Evolutionary conservation across 139 green algal species (phyloP), one percentile per base, ranked within the genome.

Genomic region (Ulvella scutata): DNA sequence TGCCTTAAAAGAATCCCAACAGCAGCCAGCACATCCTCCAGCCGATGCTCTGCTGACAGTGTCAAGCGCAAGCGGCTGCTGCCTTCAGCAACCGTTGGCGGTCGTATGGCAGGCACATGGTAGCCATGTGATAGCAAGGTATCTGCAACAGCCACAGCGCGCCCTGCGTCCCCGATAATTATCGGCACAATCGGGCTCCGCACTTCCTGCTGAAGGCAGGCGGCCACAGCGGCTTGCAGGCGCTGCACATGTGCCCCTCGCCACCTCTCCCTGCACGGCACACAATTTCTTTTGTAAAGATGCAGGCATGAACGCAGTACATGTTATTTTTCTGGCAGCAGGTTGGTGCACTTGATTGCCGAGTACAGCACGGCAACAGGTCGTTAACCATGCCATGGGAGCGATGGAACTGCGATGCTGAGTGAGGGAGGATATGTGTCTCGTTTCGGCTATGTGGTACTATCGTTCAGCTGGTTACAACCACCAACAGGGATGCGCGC

Each of bases 21-120:
- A n/a, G n/a, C n/a, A 13, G 43, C 72, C 9, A 85, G 77, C 13
- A 96, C 82, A 37, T 95, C 85, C 1, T 74, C 76, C 4, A 38
- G 61, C 4, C 72, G 85, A 67, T 96, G 91, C 0, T 82, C 88
- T 4, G 91, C 88, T 29, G 91, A 96, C 34, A 96, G 80, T 38
- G 82, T 91, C 20, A 96, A 79, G 0, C 91, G 76, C 59, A 96
- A 78, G 72, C 91, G 83, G 77, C 85, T 91, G 2, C 91, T 97
- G 20, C 91, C 90, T 4, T 72, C 3, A 0, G 93, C 85, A 9
- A 98, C 93, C 0, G 93, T 98, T 29, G 93, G 93, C 17, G 93
- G 93, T 3, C 93, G 79, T 43, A 98, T 98, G 36, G 90, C 93
- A 0, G 92, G 88, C 60, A 97, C 91, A 74, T 98, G 86, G 51